Percentiles rank a stretch among this genome's conserved stretches.
Conservation (phyloP, 495 filamentous ascomycete species). For the Cercophora samala region DNA sequence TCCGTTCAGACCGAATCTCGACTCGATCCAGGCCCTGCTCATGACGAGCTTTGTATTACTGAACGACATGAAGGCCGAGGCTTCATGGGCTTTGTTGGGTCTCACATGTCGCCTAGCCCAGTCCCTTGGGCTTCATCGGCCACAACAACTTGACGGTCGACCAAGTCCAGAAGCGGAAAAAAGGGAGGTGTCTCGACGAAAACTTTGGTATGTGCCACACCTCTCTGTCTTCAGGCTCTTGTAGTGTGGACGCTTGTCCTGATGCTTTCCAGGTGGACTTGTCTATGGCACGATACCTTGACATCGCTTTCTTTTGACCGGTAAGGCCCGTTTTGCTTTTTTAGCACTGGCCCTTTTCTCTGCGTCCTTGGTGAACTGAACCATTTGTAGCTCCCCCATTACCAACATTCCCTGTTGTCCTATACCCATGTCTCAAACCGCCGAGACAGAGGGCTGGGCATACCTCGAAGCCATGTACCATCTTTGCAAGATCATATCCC, state of each 20-base stretch:
- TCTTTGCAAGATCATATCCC: constrained; percentile 50
- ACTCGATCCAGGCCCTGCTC: constrained; percentile 56
- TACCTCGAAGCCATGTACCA: constrained; percentile 57
- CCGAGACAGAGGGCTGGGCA: constrained; percentile 44
- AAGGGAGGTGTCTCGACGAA: constrained; percentile 45
- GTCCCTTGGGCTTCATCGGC: constrained; percentile 50
- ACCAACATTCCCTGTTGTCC: constrained; percentile 49
- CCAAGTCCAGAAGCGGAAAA: constrained; percentile 36
- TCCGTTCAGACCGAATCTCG: constrained; percentile 47
- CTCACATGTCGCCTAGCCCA: constrained; percentile 55
- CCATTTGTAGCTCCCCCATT: constrained; percentile 41
- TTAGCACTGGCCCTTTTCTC: not conserved
- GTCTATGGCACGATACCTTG: constrained; percentile 55
- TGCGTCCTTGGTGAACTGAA: not conserved
- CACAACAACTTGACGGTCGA: constrained; percentile 38
- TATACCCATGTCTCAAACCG: constrained; percentile 43
- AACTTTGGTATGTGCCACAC: constrained; percentile 38
- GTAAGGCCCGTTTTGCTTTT: constrained; percentile 25
- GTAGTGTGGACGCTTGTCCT: no score
- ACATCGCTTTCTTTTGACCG: constrained; percentile 56
- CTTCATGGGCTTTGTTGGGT: constrained; percentile 55
- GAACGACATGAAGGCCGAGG: constrained; percentile 60
- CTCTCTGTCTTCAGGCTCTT: no score
- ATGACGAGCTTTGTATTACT: constrained; percentile 53
- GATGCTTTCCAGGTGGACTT: constrained; percentile 54